Base-by-base conservation (phyloP, 352 stramenopile species). In the Phytophthora chlamydospora region DNA sequence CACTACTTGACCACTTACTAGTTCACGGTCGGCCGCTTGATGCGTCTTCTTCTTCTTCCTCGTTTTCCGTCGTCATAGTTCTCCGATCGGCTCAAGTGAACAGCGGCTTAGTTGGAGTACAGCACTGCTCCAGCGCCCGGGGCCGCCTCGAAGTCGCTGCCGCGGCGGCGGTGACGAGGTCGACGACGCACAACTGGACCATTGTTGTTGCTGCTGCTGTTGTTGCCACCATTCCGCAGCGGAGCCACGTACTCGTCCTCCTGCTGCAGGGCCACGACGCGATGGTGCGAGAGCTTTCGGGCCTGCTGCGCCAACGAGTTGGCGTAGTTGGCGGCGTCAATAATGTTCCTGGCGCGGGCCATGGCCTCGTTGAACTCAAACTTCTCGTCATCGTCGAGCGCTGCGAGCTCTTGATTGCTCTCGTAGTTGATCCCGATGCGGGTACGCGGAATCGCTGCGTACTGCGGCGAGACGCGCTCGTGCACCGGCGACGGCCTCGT, bases 221-320 rank as follows among this genome's bases (percentile, higher is more conserved):
- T 70, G 24, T 71, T 60, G 51, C 47, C 53, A 24, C 42, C 64
- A 36, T 64, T 74, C 43, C 40, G 63, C 33, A 51, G 36, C 42
- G 62, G 62, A 7, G 62, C 62, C 73, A 76, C 75, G 40, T 64
- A 66, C 24, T 82, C 50, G 39, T 92, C 58, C 36, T 90, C 84
- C n/a, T 76, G 77, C 52, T 90, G 84, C 21, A 93, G 54, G 2
- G 80, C 82, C 27, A 83, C 46, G 21, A 91, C 70, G 43, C 84
- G 84, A 49, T 83, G 73, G 58, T 89, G 78, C 36, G 81, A 89
- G 3, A 89, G 65, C 58, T 83, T 85, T 45, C 84, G 81, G 16
- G 83, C 76, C 57, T 92, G 79, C 62, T 93, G 76, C 3, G 83
- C 86, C 39, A 95, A 64, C 17, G 75, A 73, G 49, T 92, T 84